phyloP scores from a whole-genome alignment of 352 stramenopile species.

The Aphanomyces invadans region DNA sequence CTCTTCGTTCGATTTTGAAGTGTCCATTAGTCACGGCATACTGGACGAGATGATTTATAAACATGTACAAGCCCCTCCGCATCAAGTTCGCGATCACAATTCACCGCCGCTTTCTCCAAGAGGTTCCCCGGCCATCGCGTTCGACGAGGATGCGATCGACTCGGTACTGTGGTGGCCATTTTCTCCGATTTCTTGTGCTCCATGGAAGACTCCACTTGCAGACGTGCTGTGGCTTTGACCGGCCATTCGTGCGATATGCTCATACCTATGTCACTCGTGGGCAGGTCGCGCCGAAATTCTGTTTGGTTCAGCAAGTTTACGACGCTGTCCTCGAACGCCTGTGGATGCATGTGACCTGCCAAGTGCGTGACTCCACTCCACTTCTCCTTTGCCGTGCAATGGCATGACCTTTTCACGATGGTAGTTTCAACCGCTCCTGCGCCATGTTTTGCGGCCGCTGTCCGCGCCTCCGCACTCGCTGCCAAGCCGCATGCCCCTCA shows the following conservation, averaged over 20 bases:
- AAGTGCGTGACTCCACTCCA: no score
- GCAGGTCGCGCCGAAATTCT: not conserved
- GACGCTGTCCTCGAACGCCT: conserved; percentile 20
- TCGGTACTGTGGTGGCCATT: no score
- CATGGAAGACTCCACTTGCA: no score
- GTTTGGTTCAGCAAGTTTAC: conserved; percentile 17
- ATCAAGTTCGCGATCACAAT: no score
- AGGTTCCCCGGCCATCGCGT: not conserved
- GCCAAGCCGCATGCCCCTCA: not conserved
- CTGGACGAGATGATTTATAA: conserved; percentile 7
- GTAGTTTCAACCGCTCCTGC: conserved; percentile 15
- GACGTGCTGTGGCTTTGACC: no score
- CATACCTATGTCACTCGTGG: no score
- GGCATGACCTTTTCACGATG: no score
- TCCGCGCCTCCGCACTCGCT: not conserved
- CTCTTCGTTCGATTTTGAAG: no score
- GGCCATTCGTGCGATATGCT: not conserved
- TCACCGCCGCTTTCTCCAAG: not conserved
- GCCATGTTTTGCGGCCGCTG: conserved; percentile 6
- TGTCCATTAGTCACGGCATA: conserved; percentile 22
- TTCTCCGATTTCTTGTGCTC: no score
- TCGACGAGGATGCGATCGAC: no score
- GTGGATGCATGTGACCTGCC: conserved; percentile 1
- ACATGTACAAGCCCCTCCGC: not conserved
- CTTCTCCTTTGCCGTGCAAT: no score